A percentile compares a stretch with the other conserved stretches of the same genome.
phyloP scores from a whole-genome alignment of 2,329 filamentous ascomycete species.

The Clarireedia monteithiana region DNA sequence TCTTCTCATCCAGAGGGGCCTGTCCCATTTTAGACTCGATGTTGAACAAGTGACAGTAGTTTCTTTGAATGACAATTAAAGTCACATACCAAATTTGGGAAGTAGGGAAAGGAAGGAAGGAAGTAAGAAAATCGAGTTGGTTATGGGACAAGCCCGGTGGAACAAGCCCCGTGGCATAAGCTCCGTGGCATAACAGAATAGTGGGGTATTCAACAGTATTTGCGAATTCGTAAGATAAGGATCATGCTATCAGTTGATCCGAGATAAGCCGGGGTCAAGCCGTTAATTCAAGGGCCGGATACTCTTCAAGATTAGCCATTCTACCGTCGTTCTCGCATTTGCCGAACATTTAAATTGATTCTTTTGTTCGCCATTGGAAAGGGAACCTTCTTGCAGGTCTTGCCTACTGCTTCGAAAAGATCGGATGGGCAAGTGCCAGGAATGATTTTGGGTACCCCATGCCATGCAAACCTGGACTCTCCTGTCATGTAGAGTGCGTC shows the following conservation, averaged over 20 bases:
- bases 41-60: neutral
- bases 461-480: conserved; percentile 81
- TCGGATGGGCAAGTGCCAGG: conserved; percentile 69
- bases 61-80: no score
- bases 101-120: neutral
- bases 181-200: no score
- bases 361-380: conserved; percentile 86
- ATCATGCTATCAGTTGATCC: neutral
- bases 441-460: conserved; percentile 84
- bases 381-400: conserved; percentile 48
- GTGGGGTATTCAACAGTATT: no score
- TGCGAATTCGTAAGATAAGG: neutral
- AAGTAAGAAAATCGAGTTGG: neutral
- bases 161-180: no score
- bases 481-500: conserved; percentile 88
- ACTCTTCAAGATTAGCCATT: neutral
- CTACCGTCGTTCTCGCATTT: conserved; percentile 53
- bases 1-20: no score
- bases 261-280: neutral
- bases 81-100: no score
- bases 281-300: neutral
- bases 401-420: conserved; percentile 65
- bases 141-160: no score
- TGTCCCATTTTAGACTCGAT: neutral
- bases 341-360: conserved; percentile 86